Evolutionary conservation across 805 yeast species (phyloP).

Genomic region (Debaryomyces prosopidis): DNA sequence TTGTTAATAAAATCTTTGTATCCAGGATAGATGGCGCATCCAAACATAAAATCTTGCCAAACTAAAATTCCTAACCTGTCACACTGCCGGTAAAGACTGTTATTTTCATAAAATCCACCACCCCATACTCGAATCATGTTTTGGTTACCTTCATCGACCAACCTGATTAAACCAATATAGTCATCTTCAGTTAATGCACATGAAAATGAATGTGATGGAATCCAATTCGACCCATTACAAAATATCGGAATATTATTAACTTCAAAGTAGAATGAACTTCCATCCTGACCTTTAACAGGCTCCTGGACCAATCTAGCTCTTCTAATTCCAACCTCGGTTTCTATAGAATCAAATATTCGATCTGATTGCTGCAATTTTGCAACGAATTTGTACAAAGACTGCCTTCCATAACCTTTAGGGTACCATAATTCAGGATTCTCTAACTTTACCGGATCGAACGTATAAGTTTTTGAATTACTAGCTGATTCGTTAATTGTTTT

Average conservation of each 20-base stretch:
- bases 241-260: slow-evolving; percentile 42
- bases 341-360: slow-evolving; percentile 9
- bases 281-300: slow-evolving; percentile 26
- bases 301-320: slow-evolving; percentile 41
- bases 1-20: slow-evolving; percentile 31
- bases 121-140: slow-evolving; percentile 52
- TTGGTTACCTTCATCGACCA: slow-evolving; percentile 40
- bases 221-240: slow-evolving; percentile 48
- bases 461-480: not conserved
- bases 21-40: slow-evolving; percentile 56
- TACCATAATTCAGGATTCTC: slow-evolving; percentile 40
- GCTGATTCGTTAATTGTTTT: not conserved
- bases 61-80: slow-evolving; percentile 46
- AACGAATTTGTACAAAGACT: slow-evolving; percentile 27
- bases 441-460: slow-evolving; percentile 10
- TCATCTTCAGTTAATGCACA: slow-evolving; percentile 32
- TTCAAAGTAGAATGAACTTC: slow-evolving; percentile 44
- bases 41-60: slow-evolving; percentile 62
- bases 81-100: slow-evolving; percentile 43
- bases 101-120: slow-evolving; percentile 48
- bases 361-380: slow-evolving; percentile 9
- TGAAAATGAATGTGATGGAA: slow-evolving; percentile 46
- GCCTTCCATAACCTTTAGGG: slow-evolving; percentile 40
- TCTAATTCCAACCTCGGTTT: slow-evolving; percentile 39
- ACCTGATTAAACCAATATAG: slow-evolving; percentile 35